Base-by-base conservation (phyloP, 2,329 filamentous ascomycete species). In the Pseudogymnoascus sp. region DNA sequence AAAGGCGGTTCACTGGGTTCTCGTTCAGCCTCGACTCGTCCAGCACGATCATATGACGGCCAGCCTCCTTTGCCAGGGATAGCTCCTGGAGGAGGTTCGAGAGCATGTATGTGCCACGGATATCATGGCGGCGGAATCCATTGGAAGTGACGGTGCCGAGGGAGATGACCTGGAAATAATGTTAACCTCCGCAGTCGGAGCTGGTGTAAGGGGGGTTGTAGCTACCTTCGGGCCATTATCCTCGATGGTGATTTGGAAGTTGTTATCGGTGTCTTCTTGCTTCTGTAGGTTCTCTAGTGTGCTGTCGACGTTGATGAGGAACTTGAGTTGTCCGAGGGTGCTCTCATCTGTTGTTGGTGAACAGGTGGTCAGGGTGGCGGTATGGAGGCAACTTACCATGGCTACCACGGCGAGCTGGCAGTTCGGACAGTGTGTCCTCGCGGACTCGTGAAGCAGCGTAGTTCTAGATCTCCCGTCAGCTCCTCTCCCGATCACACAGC, bases 171-270 rank as follows among this genome's bases (percentile, higher is more conserved):
- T 90, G 68, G 31, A 33, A 33, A 31, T 38, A 50, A 50, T 50
- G 23, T 50, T 50, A 50, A 29, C 44, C 44, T 50, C 44, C 44
- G 23, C 7, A 50, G 23, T 50, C 44, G 44, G 44, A 50, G 44
- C 44, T 29, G 1, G 13, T 29, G n/a, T 29, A 7, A 10, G 13
- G 15, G 3, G 44, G 44, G 21, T 17, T 29, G 44, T 5, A 50
- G 72, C 67, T 75, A 89, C 90, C 83, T 97, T 99, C 60, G 95
- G 93, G 0, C 95, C 95, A 67, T 85, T 84, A 77, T 99, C 95
- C 73, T 97, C 95, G 70, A 97, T 96, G 31, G 95, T 99, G 75
- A 99, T 99, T 76, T 97, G 93, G 82, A 91, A 90, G 76, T 99
- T 97, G 63, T 85, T 82, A 76, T 99, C 93, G 31, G 93, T 96